phyloP scores from a whole-genome alignment of 2,329 filamentous ascomycete genomes.

The Penicillium concentricum region DNA sequence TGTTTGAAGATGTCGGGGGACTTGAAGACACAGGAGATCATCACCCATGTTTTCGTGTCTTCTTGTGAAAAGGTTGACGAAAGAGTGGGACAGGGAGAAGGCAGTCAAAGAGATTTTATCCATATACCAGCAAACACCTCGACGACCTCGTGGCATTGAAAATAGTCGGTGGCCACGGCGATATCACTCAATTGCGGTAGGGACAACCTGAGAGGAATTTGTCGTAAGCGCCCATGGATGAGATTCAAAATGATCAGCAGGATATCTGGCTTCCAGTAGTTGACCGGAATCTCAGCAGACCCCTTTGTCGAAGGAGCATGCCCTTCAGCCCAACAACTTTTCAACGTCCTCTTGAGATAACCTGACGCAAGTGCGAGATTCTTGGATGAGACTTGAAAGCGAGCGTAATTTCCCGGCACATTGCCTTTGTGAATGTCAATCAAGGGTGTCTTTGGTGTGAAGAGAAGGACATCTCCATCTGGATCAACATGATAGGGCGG shows the following conservation, averaged over 20 bases:
- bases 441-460: background rate
- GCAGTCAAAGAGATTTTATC: background rate
- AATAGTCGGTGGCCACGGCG: background rate
- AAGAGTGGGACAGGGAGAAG: too few relatives aligned
- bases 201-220: background rate
- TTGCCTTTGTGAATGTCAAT: background rate
- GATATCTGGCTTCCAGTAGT: background rate
- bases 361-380: background rate
- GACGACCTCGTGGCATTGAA: background rate
- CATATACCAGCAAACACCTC: background rate
- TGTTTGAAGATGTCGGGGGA: too few relatives aligned
- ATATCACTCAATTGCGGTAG: background rate
- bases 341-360: background rate
- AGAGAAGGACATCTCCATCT: slow-evolving; percentile 1
- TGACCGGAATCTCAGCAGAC: background rate
- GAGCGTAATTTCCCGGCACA: background rate
- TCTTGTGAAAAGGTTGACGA: background rate
- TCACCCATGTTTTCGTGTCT: background rate
- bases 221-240: background rate
- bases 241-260: background rate
- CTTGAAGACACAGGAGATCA: background rate
- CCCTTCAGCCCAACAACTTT: background rate
- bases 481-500: background rate
- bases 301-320: background rate
- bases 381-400: background rate